Base-by-base conservation (phyloP, 148 eudicot species). In the Nyssa sinensis region DNA sequence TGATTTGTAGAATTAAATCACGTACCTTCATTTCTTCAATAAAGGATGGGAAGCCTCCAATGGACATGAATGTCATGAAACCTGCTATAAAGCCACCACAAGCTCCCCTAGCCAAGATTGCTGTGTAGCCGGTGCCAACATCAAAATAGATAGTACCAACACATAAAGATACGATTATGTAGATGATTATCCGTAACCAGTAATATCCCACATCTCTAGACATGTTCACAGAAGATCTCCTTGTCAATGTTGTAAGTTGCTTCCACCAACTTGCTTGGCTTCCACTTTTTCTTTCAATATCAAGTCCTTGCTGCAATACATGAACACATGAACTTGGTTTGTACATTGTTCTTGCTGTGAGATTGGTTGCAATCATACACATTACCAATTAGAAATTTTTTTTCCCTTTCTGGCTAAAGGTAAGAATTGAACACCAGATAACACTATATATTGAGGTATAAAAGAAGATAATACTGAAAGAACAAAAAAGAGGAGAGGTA, bases 41-140 rank as follows among this genome's bases (percentile, higher is more conserved):
- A 79, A 94, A 94, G 39, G 98, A 94, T 24, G 98, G 98, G 81
- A 94, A 94, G 41, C 98, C 95, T 72, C 97, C 97, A 24, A 94
- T 94, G 58, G 98, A 94, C 98, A 94, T 94, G 76, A 94, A 94
- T 76, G 93, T 88, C 97, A 94, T 92, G 64, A 92, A 94, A 41
- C 98, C 98, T 19, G 95, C 83, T 27, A 92, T 78, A 41, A 94
- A 94, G 4, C 89, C 95, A 7, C 93, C 97, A 74, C 93, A 92
- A 62, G 98, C 97, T 75, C 93, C 98, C 60, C 97, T 78, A 28
- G 98, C 98, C 66, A 88, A 77, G 69, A 94, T 92, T 44, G 98
- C 89, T 3, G 80, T 77, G 69, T 94, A 86, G 53, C 93, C 72
- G 1, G 92, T 90, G 67, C 98, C 98, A 34, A 94, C 93, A 65